Evolutionary conservation across 106 monocot genomes (phyloP), one percentile per base, ranked within the genome.

Genomic region (Ottelia alismoides): DNA sequence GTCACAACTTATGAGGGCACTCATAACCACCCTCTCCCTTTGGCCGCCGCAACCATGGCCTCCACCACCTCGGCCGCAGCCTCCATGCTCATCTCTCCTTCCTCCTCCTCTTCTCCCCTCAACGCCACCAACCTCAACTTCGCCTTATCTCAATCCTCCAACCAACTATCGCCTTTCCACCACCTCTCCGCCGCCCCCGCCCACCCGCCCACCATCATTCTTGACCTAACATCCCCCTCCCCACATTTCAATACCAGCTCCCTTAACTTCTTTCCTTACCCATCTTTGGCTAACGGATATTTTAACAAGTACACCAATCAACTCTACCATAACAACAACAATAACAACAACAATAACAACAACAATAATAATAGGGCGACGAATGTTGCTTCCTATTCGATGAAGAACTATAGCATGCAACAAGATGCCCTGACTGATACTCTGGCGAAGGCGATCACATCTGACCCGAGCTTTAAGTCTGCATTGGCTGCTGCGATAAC

Each of bases 11-110:
- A 83, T 35, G 88, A 83, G 63, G 88, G 88, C 11, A 79, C 45
- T 0, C 88, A 88, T 71, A 88, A 83, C 71, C 88, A 88, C 55
- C 88, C 79, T 0, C 57, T 88, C 23, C 88, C 88, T 2, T 73
- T 72, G 27, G 76, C 79, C 2, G 88, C 88, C 11, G 76, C 78
- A 76, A 71, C 79, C 1, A 88, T 88, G 83, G 88, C 88, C 1
- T 73, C 78, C 1, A 83, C 83, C 31, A 83, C 88, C n/a, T 83
- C 88, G 0, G 82, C 88, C 0, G 83, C 83, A 0, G 83, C 83
- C 0, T 64, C 82, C 31, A 88, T 83, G 79, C 83, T 88, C n/a
- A 61, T 83, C 17, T 83, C 88, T 6, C 83, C 79, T 0, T 70
- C 79, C 40, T 43, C 40, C 16, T 43, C 40, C 40, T 7, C 40